Percentiles rank a stretch among this genome's conserved stretches.
These are phyloP conservation scores for Crithidia fasciculata DNA, from an alignment of 208 protist genomes.

Conservation along the genomic window DNA sequence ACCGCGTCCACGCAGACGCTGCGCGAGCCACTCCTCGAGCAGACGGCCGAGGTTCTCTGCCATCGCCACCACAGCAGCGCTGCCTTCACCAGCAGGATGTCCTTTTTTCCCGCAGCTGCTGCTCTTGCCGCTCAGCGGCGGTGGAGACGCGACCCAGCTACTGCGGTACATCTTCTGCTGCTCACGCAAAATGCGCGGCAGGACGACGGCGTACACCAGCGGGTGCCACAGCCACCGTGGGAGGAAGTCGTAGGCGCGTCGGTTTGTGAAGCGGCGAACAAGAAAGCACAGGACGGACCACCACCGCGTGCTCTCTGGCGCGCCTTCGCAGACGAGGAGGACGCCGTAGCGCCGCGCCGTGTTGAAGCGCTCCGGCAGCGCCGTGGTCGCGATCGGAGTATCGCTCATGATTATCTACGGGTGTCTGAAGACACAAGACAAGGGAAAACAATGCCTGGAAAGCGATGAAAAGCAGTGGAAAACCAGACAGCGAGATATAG, in stretches of 20 bases:
- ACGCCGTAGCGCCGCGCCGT: conserved; percentile 37
- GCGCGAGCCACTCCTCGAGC: conserved; percentile 11
- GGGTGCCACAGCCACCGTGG: conserved; percentile 41
- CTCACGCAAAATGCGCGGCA: conserved; percentile 23
- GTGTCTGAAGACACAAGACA: too few species aligned
- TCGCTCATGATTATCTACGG: too few species aligned
- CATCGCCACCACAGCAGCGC: not conserved
- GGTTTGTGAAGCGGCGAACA: conserved; percentile 19
- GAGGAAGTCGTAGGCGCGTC: conserved; percentile 32
- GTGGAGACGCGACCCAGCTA: not conserved
- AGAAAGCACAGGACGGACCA: conserved; percentile 30
- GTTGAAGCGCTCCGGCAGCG: conserved; percentile 26
- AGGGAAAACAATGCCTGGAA: too few species aligned
- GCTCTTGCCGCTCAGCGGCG: not conserved
- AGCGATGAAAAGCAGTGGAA: too few species aligned
- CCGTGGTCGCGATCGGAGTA: too few species aligned
- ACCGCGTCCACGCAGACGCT: not conserved
- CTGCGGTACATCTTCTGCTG: conserved; percentile 5
- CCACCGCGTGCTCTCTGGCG: conserved; percentile 29
- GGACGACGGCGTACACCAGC: conserved; percentile 43
- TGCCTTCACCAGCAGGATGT: not conserved
- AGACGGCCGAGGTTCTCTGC: conserved; percentile 9
- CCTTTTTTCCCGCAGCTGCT: not conserved
- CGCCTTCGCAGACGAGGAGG: conserved; percentile 45
- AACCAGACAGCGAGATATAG: too few species aligned